Evolutionary conservation across 83 land plant species (phyloP).

Genomic region (Thuja plicata): DNA sequence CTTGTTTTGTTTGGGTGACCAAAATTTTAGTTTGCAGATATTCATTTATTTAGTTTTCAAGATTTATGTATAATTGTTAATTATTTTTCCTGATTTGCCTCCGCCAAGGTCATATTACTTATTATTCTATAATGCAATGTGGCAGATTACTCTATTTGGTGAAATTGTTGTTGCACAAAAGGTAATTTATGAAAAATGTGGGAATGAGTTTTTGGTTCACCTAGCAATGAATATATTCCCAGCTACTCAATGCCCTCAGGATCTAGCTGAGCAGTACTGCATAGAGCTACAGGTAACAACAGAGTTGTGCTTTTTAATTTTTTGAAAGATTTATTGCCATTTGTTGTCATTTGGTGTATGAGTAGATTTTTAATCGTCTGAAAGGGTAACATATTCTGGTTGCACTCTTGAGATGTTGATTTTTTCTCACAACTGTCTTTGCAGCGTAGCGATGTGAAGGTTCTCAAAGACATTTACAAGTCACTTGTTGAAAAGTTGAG

Average conservation of each 20-base stretch:
- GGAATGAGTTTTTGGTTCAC: conserved; percentile 74
- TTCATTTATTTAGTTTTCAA: neutral
- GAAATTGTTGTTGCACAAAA: conserved; percentile 90
- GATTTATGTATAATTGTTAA: neutral
- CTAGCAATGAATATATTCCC: conserved; percentile 72
- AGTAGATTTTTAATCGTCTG: neutral
- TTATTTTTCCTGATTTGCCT: neutral
- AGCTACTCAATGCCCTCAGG: conserved; percentile 79
- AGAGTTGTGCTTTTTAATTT: neutral
- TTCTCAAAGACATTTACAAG: conserved; percentile 78
- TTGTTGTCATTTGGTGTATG: neutral
- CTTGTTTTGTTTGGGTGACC: neutral
- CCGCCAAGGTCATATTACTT: neutral
- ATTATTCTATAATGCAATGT: conserved; percentile 11
- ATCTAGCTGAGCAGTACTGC: conserved; percentile 82
- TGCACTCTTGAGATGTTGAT: neutral
- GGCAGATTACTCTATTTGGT: conserved; percentile 77
- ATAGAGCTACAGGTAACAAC: conserved; percentile 78
- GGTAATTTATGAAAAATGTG: conserved; percentile 90
- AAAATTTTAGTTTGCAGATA: neutral
- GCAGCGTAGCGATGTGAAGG: conserved; percentile 87
- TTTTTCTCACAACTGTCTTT: conserved; percentile 3
- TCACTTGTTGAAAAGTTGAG: conserved; percentile 80
- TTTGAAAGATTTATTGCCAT: neutral
- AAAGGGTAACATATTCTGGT: neutral